phyloP scores from a whole-genome alignment of 371 early-diverging fungal species.

The Mucor saturninus region DNA sequence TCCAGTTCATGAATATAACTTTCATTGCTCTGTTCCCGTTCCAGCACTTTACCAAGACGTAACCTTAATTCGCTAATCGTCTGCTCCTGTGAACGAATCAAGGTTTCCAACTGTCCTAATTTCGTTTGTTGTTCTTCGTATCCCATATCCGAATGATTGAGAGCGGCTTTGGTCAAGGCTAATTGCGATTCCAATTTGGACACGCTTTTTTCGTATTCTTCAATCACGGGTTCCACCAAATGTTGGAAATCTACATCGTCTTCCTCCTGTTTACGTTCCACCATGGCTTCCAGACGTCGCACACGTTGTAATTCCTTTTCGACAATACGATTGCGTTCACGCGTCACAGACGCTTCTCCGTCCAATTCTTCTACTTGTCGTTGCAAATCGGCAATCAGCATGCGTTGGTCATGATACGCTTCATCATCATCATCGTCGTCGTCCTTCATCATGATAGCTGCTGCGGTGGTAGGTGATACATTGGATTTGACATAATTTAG shows the following conservation, averaged over 20 bases:
- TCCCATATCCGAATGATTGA: conserved; percentile 53
- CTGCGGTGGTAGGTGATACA: neutral
- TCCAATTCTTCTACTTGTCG: conserved; percentile 52
- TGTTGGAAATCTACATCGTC: conserved; percentile 53
- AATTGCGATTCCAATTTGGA: conserved; percentile 60
- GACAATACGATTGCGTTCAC: conserved; percentile 43
- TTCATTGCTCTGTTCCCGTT: conserved; percentile 44
- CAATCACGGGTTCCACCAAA: conserved; percentile 67
- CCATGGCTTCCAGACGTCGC: conserved; percentile 18
- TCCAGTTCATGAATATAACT: conserved; percentile 51
- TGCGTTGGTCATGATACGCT: conserved; percentile 38
- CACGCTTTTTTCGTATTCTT: conserved; percentile 71
- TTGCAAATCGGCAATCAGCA: conserved; percentile 44
- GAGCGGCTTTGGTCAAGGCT: conserved; percentile 59
- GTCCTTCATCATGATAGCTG: neutral
- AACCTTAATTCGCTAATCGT: conserved; percentile 21
- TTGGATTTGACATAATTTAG: conserved; percentile 45
- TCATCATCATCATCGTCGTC: conserved; percentile 34
- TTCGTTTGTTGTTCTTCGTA: conserved; percentile 56
- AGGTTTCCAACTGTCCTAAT: conserved; percentile 34
- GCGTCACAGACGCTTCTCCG: conserved; percentile 38
- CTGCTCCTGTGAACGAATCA: conserved; percentile 38
- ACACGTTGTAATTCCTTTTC: conserved; percentile 43
- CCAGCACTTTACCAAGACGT: conserved; percentile 25
- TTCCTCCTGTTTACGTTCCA: conserved; percentile 21